Base-by-base conservation (phyloP, 2,329 filamentous ascomycete species). In the Trichoderma pleuroti region DNA sequence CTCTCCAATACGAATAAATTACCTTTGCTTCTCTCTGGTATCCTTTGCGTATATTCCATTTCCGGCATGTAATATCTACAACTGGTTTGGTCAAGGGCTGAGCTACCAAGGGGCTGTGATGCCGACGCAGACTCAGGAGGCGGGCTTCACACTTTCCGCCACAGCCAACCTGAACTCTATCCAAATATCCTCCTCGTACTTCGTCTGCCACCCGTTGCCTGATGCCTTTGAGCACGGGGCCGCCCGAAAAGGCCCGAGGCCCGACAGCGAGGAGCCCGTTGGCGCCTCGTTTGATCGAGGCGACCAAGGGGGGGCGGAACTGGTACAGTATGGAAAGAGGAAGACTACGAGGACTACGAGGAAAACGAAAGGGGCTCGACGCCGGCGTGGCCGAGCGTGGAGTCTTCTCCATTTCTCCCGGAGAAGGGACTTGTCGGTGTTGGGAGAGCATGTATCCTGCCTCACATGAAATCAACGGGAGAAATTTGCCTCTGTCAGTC, bases 181-280 rank as follows among this genome's bases (percentile, higher is more conserved):
- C 39, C 39, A n/a, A 4, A 67, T 24, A 26, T 26, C 11, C 28
- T 16, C 36, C 21, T n/a, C 36, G 18, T 52, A 36, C 24, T 30
- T 26, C 9, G 5, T 32, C 56, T 60, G 56, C 39, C 30, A 61
- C 28, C 46, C 30, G 32, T 28, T 26, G 28, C n/a, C 56, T 61
- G 39, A 52, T 10, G 56, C 18, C 30, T 32, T 30, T 24, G 54
- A 56, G n/a, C 26, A 57, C 67, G 67, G 67, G 30, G 67, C 67
- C 67, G 67, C 67, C 67, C 67, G 67, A 70, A 68, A 68, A 61
- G 66, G 66, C 66, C 66, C 66, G 66, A 61, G 39, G n/a, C 66
- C 66, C 56, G 66, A 52, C n/a, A 68, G 39, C 60, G 49, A 52
- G 66, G 39, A 46, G 42, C 24, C 66, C n/a, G 66, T 18, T 49